Percentiles rank a stretch among this genome's conserved stretches.
These are phyloP conservation scores for Mycena epipterygia DNA, from an alignment of 768 basidiomycete genomes.

Conservation along the genomic window DNA sequence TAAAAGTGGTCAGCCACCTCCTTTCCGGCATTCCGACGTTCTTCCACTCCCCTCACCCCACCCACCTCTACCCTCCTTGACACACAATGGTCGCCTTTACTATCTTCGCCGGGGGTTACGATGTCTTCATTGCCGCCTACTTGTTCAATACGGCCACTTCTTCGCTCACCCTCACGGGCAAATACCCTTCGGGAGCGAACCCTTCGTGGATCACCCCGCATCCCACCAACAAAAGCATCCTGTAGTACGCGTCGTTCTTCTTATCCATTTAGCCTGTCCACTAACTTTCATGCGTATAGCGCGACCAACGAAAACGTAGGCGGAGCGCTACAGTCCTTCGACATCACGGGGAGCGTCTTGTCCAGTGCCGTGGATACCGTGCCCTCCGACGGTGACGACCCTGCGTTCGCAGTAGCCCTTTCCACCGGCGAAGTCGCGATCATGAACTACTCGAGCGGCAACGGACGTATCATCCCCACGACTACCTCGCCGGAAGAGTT, in stretches of 20 bases:
- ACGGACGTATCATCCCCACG: conserved; percentile 67
- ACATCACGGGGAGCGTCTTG: conserved; percentile 61
- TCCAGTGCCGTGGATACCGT: conserved; percentile 60
- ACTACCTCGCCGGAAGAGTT: conserved; percentile 51
- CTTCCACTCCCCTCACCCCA: not conserved
- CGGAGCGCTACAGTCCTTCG: conserved; percentile 71
- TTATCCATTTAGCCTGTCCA: not conserved
- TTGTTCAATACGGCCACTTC: conserved; percentile 67
- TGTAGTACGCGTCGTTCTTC: conserved; percentile 66
- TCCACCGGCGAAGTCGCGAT: conserved; percentile 71
- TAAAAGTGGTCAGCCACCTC: conserved; percentile 20
- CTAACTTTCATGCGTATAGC: conserved; percentile 49
- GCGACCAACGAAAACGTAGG: conserved; percentile 67
- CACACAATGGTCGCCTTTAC: conserved; percentile 73
- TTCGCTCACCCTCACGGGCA: conserved; percentile 60
- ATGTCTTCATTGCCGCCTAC: conserved; percentile 73
- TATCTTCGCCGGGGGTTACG: conserved; percentile 78
- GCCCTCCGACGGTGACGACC: conserved; percentile 63
- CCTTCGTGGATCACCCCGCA: conserved; percentile 74
- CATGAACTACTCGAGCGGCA: conserved; percentile 70
- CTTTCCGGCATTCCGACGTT: not conserved
- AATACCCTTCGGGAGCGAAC: conserved; percentile 63
- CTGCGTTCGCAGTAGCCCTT: conserved; percentile 65
- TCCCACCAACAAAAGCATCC: conserved; percentile 67
- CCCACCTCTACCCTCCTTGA: not conserved